These are phyloP conservation scores for Fulvia fulva DNA, from an alignment of 2,329 filamentous ascomycete genomes.

Conservation along the genomic window DNA sequence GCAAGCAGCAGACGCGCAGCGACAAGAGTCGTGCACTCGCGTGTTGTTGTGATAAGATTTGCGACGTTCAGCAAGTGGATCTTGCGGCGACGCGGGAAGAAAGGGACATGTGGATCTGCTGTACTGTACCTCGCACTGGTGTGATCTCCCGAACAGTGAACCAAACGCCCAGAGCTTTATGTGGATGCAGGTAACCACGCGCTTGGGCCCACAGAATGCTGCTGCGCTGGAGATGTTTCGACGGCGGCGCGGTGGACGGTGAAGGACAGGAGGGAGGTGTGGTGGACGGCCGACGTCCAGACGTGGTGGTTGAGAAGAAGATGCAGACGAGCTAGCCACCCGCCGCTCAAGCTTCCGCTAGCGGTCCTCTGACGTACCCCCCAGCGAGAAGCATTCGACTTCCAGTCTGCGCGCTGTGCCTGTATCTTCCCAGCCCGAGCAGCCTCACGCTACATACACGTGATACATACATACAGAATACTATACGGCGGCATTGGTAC, in stretches of 20 bases:
- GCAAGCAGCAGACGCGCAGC: neutral
- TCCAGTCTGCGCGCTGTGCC: neutral
- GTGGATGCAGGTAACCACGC: neutral
- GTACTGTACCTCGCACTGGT: neutral
- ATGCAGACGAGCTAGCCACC: neutral
- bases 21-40: neutral
- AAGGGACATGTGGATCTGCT: constrained; percentile 1
- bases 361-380: neutral
- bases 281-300: neutral
- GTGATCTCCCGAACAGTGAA: neutral
- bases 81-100: constrained; percentile 1
- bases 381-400: neutral
- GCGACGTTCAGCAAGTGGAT: constrained; percentile 9
- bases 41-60: constrained; percentile 11
- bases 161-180: neutral
- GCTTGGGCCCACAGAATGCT: neutral
- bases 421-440: neutral
- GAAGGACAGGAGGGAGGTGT: neutral
- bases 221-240: neutral
- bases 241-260: neutral
- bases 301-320: neutral
- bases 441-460: neutral
- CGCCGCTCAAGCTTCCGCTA: neutral
- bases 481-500: neutral
- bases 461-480: too few relatives aligned